Evolutionary conservation across 2,329 filamentous ascomycete genomes (phyloP).

Genomic region (Coniochaeta prunicola): DNA sequence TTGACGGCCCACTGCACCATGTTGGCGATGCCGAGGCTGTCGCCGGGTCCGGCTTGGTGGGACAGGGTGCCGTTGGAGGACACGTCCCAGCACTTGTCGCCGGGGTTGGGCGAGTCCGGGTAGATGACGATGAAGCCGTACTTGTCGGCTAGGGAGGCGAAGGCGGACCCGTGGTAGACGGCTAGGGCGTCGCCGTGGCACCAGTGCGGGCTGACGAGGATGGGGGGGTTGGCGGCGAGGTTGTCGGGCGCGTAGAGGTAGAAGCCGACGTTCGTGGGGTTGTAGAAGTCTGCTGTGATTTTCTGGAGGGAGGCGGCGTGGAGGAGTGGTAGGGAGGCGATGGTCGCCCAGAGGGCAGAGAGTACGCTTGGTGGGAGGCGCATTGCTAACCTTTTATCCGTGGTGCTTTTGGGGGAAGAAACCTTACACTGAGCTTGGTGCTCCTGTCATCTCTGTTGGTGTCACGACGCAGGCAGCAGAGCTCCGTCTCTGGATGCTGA

Average conservation of each 20-base stretch:
- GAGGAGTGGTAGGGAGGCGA: background rate
- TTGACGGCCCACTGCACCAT: constrained; percentile 39
- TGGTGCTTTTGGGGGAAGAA: background rate
- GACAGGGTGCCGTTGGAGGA: constrained; percentile 35
- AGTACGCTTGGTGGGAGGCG: background rate
- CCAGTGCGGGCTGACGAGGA: constrained; percentile 45
- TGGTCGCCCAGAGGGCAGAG: background rate
- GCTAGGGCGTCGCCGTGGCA: constrained; percentile 43
- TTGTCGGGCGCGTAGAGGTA: constrained; percentile 36
- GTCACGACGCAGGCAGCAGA: background rate
- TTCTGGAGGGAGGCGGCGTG: constrained; percentile 3
- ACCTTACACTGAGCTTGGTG: background rate
- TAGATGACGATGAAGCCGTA: constrained; percentile 40
- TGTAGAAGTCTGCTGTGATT: constrained; percentile 24
- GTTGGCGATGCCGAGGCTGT: constrained; percentile 38
- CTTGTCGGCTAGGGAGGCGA: constrained; percentile 40
- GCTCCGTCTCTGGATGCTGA: background rate
- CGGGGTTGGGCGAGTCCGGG: constrained; percentile 23
- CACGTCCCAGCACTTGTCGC: constrained; percentile 45
- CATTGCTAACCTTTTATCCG: background rate
- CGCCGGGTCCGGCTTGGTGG: constrained; percentile 36
- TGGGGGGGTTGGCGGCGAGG: constrained; percentile 38
- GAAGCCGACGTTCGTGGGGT: constrained; percentile 37
- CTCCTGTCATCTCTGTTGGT: background rate
- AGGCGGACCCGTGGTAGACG: constrained; percentile 40